Conservation (phyloP, 2,329 filamentous ascomycete genomes). For the Claviceps sp. region DNA sequence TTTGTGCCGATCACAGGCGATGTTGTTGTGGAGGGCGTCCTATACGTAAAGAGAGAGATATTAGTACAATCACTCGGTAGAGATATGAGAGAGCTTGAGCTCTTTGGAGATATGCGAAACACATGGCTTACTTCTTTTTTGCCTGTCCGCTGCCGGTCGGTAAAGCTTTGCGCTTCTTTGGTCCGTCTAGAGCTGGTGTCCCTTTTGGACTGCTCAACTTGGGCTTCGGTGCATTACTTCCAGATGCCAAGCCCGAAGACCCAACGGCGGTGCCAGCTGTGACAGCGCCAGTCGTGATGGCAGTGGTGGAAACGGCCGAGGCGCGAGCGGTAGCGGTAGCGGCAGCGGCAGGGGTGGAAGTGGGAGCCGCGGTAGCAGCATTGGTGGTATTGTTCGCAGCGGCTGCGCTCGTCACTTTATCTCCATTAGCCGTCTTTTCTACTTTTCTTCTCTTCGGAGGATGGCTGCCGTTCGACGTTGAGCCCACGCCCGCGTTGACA, state of each 20-base stretch:
- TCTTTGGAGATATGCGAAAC: neutral
- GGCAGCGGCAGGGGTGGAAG: neutral
- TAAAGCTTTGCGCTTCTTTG: constrained; percentile 59
- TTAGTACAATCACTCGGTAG: neutral
- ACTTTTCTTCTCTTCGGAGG: constrained; percentile 68
- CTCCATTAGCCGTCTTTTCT: constrained; percentile 47
- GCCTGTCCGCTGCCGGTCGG: constrained; percentile 52
- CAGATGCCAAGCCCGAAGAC: constrained; percentile 48
- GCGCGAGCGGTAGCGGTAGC: neutral
- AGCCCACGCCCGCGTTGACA: constrained; percentile 54
- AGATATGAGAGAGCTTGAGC: neutral
- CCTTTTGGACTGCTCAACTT: constrained; percentile 53
- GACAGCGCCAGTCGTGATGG: neutral
- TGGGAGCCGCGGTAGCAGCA: neutral
- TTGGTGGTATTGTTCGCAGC: neutral
- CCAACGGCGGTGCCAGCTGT: constrained; percentile 15
- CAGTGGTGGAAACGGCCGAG: neutral
- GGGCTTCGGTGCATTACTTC: constrained; percentile 36
- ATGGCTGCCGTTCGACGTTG: constrained; percentile 38
- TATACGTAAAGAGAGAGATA: constrained; percentile 7
- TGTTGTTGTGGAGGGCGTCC: constrained; percentile 54
- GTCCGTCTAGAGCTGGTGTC: constrained; percentile 53
- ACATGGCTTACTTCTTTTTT: constrained; percentile 59
- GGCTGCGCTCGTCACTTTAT: constrained; percentile 21
- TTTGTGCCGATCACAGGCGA: constrained; percentile 63